Percentiles rank a stretch among this genome's conserved stretches.
phyloP scores from a whole-genome alignment of 208 protist species.

The Leishmania amazonensis region DNA sequence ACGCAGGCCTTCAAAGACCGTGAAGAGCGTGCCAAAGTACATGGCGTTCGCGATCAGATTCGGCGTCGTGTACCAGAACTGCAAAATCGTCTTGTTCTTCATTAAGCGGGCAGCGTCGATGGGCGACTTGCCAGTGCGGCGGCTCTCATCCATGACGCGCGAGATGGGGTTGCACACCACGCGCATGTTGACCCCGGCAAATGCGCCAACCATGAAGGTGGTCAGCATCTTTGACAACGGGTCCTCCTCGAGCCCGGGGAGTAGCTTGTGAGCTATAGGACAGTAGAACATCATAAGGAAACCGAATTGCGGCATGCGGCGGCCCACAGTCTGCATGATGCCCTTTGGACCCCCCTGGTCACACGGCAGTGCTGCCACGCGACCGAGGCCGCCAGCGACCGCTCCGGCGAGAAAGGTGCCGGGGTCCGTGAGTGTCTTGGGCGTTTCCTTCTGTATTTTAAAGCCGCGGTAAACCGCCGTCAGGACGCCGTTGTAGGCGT shows the following conservation, averaged over 20 bases:
- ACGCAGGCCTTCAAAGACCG: conserved; percentile 87
- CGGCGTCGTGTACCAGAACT: conserved; percentile 88
- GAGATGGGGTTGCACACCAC: conserved; percentile 85
- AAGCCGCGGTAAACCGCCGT: conserved; percentile 43
- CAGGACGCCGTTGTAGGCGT: conserved; percentile 37
- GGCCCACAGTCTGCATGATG: conserved; percentile 55
- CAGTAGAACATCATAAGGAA: conserved; percentile 90
- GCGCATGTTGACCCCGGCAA: conserved; percentile 85
- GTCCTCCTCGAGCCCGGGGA: conserved; percentile 66
- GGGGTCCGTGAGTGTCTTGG: conserved; percentile 67
- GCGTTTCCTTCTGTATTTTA: conserved; percentile 69
- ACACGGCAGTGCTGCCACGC: conserved; percentile 58
- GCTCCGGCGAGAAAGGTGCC: conserved; percentile 81
- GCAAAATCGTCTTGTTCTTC: conserved; percentile 83
- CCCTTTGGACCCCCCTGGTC: conserved; percentile 85
- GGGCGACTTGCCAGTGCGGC: conserved; percentile 67
- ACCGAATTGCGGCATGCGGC: conserved; percentile 82
- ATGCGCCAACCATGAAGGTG: conserved; percentile 81
- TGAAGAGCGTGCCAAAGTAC: conserved; percentile 88
- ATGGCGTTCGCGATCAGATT: conserved; percentile 87
- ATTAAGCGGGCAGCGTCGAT: conserved; percentile 54
- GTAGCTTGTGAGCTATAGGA: conserved; percentile 59
- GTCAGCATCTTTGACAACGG: conserved; percentile 74
- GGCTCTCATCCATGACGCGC: conserved; percentile 82
- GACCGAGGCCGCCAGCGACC: conserved; percentile 66